Base-by-base conservation (phyloP, 2,329 filamentous ascomycete species). In the Aureobasidium sp. region DNA sequence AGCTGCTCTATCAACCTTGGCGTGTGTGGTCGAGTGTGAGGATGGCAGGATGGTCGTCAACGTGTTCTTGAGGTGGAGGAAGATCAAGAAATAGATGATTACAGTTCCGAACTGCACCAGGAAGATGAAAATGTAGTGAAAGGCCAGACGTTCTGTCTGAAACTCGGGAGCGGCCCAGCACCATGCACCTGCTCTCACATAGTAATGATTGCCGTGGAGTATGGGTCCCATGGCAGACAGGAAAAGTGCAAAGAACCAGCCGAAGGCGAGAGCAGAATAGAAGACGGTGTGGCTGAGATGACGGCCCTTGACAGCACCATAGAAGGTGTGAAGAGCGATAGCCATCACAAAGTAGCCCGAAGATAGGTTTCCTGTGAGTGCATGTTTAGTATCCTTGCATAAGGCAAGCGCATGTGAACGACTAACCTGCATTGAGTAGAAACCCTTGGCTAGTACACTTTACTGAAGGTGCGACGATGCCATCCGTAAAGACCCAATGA, bases 61-160 rank as follows among this genome's bases (percentile, higher is more conserved):
- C 34, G 60, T 63, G 15, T 44, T 39, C 4, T 70, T 69, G 9
- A 74, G 67, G 49, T 67, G 65, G 55, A 67, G 60, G 63, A 73
- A 71, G 9, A 71, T 62, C 45, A 61, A 61, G 17, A 75, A 70
- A 70, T 84, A 84, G 62, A 82, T 75, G 42, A 80, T 55, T 6
- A 83, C 72, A 25, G 78, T 81, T 15, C 79, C 77, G 66, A 82
- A 80, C 66, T 83, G 76, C 61, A 79, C 76, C 27, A 80, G 70
- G 67, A 83, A 87, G 61, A 88, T 85, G 82, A 83, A 88, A 36
- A 87, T 73, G 65, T 88, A 88, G 68, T 88, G 86, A 0, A 84
- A 78, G 65, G 79, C 78, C 0, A 88, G 76, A 45, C 86, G 83
- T 8, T 86, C 76, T 2, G 74, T 70, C 45, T 80, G 76, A 66